Conservation (phyloP, 306 rosid species). For the Trifolium subterraneum region DNA sequence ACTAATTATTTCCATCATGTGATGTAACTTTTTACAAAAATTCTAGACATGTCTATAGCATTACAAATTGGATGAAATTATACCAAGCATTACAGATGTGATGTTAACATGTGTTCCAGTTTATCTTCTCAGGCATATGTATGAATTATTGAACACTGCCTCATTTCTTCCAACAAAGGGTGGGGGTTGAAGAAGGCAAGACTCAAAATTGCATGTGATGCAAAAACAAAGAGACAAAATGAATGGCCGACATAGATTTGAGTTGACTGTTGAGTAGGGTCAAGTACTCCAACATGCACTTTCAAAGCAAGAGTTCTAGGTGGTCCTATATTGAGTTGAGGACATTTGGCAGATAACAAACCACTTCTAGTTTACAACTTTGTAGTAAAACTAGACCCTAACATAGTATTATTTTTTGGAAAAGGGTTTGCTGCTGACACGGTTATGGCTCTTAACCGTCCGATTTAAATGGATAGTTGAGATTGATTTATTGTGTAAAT, state of each 20-base stretch:
- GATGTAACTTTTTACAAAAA: not conserved
- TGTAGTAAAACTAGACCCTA: not conserved
- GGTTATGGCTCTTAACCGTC: too few species aligned
- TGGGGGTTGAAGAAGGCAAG: constrained; percentile 25
- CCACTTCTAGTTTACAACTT: not conserved
- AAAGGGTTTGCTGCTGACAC: too few species aligned
- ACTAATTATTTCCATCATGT: too few species aligned
- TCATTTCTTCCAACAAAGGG: not conserved
- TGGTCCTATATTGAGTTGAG: constrained; percentile 35
- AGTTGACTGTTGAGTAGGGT: constrained; percentile 41
- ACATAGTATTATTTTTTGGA: not conserved
- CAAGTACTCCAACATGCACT: constrained; percentile 34
- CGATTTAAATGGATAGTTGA: too few species aligned
- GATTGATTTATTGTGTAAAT: too few species aligned
- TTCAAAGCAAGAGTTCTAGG: constrained; percentile 1
- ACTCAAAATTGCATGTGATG: not conserved
- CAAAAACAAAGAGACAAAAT: constrained; percentile 31
- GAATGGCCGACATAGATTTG: constrained; percentile 60
- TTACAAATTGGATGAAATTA: constrained; percentile 22
- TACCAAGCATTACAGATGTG: constrained; percentile 22
- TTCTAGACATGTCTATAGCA: constrained; percentile 1
- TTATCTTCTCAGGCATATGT: not conserved
- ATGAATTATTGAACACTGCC: constrained; percentile 36
- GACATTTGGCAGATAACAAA: constrained; percentile 47
- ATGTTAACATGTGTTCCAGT: constrained; percentile 20